These are phyloP conservation scores for Dentipellis sp. DNA, from an alignment of 768 basidiomycete species.

Conservation along the genomic window DNA sequence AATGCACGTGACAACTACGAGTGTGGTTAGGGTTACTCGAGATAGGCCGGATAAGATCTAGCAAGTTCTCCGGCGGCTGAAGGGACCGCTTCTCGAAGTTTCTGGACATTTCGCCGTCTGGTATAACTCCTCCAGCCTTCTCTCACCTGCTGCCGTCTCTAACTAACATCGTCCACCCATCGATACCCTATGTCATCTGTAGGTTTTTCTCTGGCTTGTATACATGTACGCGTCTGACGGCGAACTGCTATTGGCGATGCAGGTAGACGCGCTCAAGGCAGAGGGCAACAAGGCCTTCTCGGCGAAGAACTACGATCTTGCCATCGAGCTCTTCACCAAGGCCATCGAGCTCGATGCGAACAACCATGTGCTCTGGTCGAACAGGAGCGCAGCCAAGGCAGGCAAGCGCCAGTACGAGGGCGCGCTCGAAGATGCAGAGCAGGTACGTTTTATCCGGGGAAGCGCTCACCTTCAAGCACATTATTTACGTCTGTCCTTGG, in stretches of 20 bases:
- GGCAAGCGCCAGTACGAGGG: conserved; percentile 71
- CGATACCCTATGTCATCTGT: not conserved
- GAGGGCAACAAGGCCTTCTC: conserved; percentile 94
- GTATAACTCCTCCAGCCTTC: too few species aligned
- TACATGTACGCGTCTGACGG: not conserved
- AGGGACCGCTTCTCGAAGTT: not conserved
- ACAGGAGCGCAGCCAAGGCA: conserved; percentile 85
- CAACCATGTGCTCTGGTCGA: conserved; percentile 89
- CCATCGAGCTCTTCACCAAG: conserved; percentile 73
- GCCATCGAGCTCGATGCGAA: conserved; percentile 75
- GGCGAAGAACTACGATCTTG: conserved; percentile 85
- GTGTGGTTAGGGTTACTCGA: not conserved
- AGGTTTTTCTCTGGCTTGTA: not conserved
- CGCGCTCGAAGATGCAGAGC: conserved; percentile 83
- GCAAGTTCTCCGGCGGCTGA: not conserved
- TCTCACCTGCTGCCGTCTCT: too few species aligned
- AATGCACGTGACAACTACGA: not conserved
- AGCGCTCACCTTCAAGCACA: not conserved
- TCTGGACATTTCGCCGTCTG: not conserved
- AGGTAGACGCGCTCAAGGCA: conserved; percentile 60
- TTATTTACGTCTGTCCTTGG: not conserved
- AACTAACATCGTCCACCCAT: too few species aligned
- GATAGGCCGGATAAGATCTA: not conserved
- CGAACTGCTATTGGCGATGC: not conserved
- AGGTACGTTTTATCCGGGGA: conserved; percentile 42